Evolutionary conservation across 331 rosid species (phyloP).

Genomic region (Pyrus hybrid): DNA sequence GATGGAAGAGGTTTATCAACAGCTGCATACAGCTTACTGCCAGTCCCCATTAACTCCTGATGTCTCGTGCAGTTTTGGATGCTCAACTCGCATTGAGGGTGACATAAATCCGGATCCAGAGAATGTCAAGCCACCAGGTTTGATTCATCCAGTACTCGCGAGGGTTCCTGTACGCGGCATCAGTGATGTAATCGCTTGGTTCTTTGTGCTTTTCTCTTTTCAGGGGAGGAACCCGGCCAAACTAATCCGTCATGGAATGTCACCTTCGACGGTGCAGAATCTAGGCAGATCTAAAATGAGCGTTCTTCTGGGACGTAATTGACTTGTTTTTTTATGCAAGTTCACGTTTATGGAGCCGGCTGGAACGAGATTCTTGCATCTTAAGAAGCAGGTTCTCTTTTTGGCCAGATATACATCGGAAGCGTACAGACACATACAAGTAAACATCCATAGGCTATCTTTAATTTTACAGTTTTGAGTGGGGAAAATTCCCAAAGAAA

Average conservation of each 20-base stretch:
- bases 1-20: constrained; percentile 51
- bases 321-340: neutral
- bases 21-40: constrained; percentile 52
- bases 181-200: constrained; percentile 11
- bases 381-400: neutral
- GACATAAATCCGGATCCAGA: constrained; percentile 10
- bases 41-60: constrained; percentile 27
- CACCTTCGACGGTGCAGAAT: constrained; percentile 10
- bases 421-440: neutral
- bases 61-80: constrained; percentile 16
- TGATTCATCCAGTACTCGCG: constrained; percentile 23
- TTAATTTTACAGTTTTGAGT: neutral
- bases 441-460: neutral
- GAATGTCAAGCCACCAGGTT: constrained; percentile 48
- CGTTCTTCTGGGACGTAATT: neutral
- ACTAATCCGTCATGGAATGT: constrained; percentile 13
- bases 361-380: neutral
- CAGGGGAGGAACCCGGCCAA: constrained; percentile 29
- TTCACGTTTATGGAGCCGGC: neutral
- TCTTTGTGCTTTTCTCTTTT: constrained; percentile 24
- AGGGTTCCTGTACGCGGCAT: constrained; percentile 12
- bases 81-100: constrained; percentile 15
- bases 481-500: neutral
- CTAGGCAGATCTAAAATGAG: neutral
- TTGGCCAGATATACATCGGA: neutral